These are phyloP conservation scores for Fusarium nanum DNA, from an alignment of 2,329 filamentous ascomycete species.

Conservation along the genomic window DNA sequence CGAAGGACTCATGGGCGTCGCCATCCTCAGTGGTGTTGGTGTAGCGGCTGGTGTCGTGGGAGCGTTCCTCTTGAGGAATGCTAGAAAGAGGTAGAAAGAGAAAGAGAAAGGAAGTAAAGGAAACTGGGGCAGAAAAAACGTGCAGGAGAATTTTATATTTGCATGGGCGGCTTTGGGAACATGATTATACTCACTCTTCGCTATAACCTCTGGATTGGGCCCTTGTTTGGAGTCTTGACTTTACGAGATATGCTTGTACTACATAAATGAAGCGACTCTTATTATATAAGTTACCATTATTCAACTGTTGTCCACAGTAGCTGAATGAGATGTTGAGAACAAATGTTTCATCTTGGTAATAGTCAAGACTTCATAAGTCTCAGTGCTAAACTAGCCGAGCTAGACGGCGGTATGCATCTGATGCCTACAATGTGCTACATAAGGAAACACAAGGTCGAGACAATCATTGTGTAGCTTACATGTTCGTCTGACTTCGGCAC, in stretches of 20 bases:
- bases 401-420: neutral
- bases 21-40: conserved; percentile 92
- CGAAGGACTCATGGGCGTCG: conserved; percentile 93
- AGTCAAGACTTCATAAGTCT: neutral
- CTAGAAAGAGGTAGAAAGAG: conserved; percentile 65
- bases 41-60: conserved; percentile 94
- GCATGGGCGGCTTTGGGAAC: conserved; percentile 29
- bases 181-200: conserved; percentile 27
- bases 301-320: neutral
- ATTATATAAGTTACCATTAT: conserved; percentile 24
- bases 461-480: neutral
- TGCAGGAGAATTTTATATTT: conserved; percentile 19
- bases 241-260: conserved; percentile 40
- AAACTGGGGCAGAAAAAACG: neutral
- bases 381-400: neutral
- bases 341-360: neutral
- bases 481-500: neutral
- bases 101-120: neutral
- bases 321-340: too few species aligned
- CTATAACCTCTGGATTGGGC: conserved; percentile 25
- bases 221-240: conserved; percentile 33
- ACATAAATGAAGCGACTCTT: conserved; percentile 42
- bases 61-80: conserved; percentile 83
- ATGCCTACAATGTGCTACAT: neutral
- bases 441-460: neutral